phyloP scores from a whole-genome alignment of 768 basidiomycete genomes.

The Vararia minispora region DNA sequence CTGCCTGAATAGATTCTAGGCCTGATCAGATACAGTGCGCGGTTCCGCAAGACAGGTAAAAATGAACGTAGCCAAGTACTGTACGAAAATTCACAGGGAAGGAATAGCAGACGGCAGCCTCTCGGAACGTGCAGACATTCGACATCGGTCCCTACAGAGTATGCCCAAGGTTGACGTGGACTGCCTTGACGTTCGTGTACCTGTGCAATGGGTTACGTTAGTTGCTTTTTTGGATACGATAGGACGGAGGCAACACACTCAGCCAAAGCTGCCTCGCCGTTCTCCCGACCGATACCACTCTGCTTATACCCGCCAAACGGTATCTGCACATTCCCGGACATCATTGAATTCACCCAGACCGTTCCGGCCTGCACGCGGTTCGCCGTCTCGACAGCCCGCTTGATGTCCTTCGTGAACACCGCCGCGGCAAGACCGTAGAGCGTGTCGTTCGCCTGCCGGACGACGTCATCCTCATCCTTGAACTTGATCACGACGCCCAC shows the following conservation, averaged over 20 bases:
- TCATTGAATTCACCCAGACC: slow-evolving; percentile 16
- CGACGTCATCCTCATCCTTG: slow-evolving; percentile 34
- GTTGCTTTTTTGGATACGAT: neutral
- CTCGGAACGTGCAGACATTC: too few relatives aligned
- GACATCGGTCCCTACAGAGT: too few relatives aligned
- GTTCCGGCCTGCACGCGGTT: slow-evolving; percentile 32
- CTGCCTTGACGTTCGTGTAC: slow-evolving; percentile 60
- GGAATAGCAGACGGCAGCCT: too few relatives aligned
- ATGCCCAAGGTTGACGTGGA: slow-evolving; percentile 57
- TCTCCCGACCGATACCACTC: slow-evolving; percentile 70
- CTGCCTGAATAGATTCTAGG: too few relatives aligned
- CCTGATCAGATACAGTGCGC: too few relatives aligned
- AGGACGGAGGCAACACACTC: slow-evolving; percentile 32
- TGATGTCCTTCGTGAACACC: slow-evolving; percentile 35
- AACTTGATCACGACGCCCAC: slow-evolving; percentile 72
- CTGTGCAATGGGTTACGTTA: slow-evolving; percentile 24
- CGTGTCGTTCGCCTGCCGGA: slow-evolving; percentile 33
- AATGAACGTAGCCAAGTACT: too few relatives aligned
- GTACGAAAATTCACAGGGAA: too few relatives aligned
- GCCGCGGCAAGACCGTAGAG: slow-evolving; percentile 38
- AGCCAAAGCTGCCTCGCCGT: slow-evolving; percentile 65
- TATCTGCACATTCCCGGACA: slow-evolving; percentile 38
- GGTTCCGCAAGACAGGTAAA: too few relatives aligned
- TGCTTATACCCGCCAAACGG: slow-evolving; percentile 87
- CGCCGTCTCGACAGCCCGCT: slow-evolving; percentile 29